Evolutionary conservation across 202 grass and related monocot species (phyloP).

Genomic region (Schoenoplectus tabernaemontani): DNA sequence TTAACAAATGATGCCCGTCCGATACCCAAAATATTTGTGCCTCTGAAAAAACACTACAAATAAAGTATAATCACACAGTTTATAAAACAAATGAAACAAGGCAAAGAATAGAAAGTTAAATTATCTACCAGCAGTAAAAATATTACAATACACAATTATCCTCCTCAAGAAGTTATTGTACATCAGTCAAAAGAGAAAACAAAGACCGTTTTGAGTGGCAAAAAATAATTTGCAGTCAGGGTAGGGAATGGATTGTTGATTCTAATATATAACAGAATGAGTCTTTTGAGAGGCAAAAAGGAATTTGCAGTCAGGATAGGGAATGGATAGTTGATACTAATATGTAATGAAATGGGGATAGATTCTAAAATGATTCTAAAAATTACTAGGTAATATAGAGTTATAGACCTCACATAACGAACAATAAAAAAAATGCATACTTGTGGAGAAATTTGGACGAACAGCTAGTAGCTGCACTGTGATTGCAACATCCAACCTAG

Average conservation of each 20-base stretch:
- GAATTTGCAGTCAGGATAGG: not conserved
- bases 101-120: not conserved
- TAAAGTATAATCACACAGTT: constrained; percentile 28
- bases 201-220: constrained; percentile 21
- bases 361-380: not conserved
- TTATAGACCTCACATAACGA: not conserved
- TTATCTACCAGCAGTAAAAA: not conserved
- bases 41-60: constrained; percentile 74
- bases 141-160: not conserved
- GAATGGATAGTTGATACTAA: not conserved
- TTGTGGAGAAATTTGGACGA: constrained; percentile 62
- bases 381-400: not conserved
- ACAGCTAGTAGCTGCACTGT: constrained; percentile 69
- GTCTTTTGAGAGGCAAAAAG: no score
- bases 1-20: constrained; percentile 67
- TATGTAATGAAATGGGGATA: not conserved
- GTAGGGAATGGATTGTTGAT: not conserved
- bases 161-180: constrained; percentile 36
- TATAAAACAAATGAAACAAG: not conserved
- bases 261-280: not conserved
- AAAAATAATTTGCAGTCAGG: constrained; percentile 8
- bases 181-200: constrained; percentile 24
- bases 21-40: constrained; percentile 73
- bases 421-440: constrained; percentile 40
- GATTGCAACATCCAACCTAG: constrained; percentile 49